Percentiles rank a stretch among this genome's conserved stretches.
These are phyloP conservation scores for Solanum peruvianum DNA, from an alignment of 257 asterid species.

Conservation along the genomic window DNA sequence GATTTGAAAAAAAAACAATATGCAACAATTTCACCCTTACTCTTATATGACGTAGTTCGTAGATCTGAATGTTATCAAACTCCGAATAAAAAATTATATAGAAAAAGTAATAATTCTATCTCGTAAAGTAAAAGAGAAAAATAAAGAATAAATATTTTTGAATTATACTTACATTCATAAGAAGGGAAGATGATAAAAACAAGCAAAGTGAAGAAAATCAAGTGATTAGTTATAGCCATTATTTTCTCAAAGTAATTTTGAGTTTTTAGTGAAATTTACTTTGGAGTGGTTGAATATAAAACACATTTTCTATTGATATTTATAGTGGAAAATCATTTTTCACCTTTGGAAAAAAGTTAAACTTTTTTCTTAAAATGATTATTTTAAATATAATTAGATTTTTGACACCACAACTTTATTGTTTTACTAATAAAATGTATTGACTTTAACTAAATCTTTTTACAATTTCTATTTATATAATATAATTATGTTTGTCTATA, in stretches of 20 bases:
- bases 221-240: background rate
- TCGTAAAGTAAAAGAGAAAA: background rate
- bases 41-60: too few species aligned
- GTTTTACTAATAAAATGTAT: background rate
- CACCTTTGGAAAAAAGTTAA: background rate
- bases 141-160: background rate
- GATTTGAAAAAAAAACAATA: background rate
- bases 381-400: background rate
- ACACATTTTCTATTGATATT: background rate
- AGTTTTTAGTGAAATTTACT: background rate
- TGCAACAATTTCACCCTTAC: too few species aligned
- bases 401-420: background rate
- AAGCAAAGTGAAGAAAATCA: background rate
- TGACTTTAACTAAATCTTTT: background rate
- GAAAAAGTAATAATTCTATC: background rate
- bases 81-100: accelerated
- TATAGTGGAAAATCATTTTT: background rate
- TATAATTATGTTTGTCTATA: too few species aligned
- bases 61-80: background rate
- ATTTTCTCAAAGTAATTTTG: background rate
- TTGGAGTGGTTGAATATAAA: background rate
- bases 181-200: background rate
- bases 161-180: background rate
- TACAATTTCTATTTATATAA: too few species aligned
- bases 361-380: background rate